Percentiles rank a stretch among this genome's conserved stretches.
Evolutionary conservation across 164 flowering plant species (phyloP).

Genomic region (Nymphaea colorata): DNA sequence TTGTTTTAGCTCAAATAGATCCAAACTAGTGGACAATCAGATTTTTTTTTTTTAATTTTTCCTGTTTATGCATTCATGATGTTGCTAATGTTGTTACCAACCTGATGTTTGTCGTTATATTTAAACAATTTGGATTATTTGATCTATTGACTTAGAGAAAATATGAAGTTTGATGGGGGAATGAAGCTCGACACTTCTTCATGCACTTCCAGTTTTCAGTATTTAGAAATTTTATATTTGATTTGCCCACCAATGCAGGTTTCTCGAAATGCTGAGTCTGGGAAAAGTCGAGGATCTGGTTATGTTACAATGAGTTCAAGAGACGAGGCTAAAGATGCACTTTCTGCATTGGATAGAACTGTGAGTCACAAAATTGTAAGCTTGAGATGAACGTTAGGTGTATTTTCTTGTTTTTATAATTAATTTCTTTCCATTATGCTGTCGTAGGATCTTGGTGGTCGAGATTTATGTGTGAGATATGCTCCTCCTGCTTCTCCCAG

Average conservation of each 20-base stretch:
- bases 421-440: not conserved
- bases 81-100: no score
- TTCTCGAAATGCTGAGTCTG: conserved; percentile 31
- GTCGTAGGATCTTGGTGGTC: conserved; percentile 41
- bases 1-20: no score
- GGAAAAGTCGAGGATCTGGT: conserved; percentile 33
- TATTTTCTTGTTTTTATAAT: not conserved
- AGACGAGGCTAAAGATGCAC: conserved; percentile 25
- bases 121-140: no score
- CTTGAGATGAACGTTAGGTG: not conserved
- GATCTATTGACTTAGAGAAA: no score
- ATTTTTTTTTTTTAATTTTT: no score
- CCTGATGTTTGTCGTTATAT: no score
- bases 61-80: no score
- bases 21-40: no score
- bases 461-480: conserved; percentile 33
- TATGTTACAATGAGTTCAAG: conserved; percentile 31
- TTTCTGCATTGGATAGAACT: conserved; percentile 34
- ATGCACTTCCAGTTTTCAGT: not conserved
- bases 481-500: conserved; percentile 15
- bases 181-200: not conserved
- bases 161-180: no score
- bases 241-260: conserved; percentile 19
- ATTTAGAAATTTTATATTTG: not conserved
- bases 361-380: conserved; percentile 15